Base-by-base conservation (phyloP, 163 green algal species). In the Chloroidium sp. region DNA sequence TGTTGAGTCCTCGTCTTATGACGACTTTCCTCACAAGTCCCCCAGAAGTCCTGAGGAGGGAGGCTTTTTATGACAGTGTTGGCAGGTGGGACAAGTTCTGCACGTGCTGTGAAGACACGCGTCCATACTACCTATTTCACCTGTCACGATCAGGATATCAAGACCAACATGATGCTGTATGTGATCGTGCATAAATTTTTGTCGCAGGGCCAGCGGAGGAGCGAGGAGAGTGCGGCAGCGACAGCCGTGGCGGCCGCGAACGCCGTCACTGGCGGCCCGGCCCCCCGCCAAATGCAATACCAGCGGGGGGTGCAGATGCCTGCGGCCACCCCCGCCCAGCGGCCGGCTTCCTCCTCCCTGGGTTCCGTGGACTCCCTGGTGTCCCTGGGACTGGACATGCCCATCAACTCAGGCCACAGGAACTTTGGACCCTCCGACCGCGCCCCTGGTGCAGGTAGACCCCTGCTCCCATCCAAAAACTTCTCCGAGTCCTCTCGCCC, bases 191-290 rank as follows among this genome's bases (percentile, higher is more conserved):
- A 14, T 14, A 12, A 1, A 57, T 12, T 74, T 12, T 14, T 77
- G 62, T 1, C 81, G 69, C 81, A 84, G 81, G 81, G 76, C 3
- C 76, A 80, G 76, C 76, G 81, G 36, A 76, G 79, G 60, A 69
- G 69, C 69, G 81, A 84, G 57, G 81, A 84, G 62, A 62, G 81
- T 62, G 81, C 81, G 60, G 81, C 76, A 75, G 81, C 81, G 14
- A 74, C 76, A 2, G 81, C 81, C 62, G 72, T 76, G 58, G 79
- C 79, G n/a, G 79, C 79, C 69, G 79, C 74, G 1, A 68, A 83
- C 62, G 79, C 79, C 72, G 79, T 83, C 61, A 83, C 79, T 60
- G 79, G 79, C 3, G 62, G 62, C 2, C 59, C 74, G 57, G 72
- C 69, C 1, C 69, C 79, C 4, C 68, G 76, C 78, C 74, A 67